Evolutionary conservation across 345 rosid genomes (phyloP), one percentile per base, ranked within the genome.

Genomic region (Rubroshorea leprosula): DNA sequence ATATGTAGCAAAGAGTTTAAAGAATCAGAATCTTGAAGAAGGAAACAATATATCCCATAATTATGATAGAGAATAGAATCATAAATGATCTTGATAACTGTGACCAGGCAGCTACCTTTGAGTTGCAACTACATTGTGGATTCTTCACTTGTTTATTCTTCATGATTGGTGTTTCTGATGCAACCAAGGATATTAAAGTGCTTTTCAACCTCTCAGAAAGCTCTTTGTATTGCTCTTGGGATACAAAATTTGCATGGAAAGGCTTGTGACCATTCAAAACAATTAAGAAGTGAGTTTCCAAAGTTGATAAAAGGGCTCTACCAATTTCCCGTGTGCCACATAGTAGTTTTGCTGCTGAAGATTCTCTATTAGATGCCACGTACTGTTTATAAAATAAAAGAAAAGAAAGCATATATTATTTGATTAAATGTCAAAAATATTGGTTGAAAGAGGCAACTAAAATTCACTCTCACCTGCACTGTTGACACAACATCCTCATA

Each of bases 21-120:
- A 72, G 56, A 24, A 66, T 66, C 65, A 73, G 66, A 57, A 54
- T 61, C 63, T 65, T 72, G 55, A 60, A 47, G 61, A n/a, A 56
- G 55, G 75, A 62, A 65, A 63, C 62, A 61, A 72, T 63, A 72
- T 59, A 80, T 60, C 92, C 89, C 50, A 77, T 55, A 53, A 82
- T 58, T 62, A 82, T 64, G 64, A 74, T 2, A 8, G 49, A 74
- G 59, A 83, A 51, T 8, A 81, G 23, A 63, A 80, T 23, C 52
- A 87, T 49, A 27, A 84, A 18, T 44, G 70, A 76, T 76, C 79
- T 72, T 60, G 82, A 73, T 31, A 69, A 65, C 69, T 25, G 76
- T 81, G 85, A 58, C 80, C 72, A 77, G 74, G 78, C 76, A 73
- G 80, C 91, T 89, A 93, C 99, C 99, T 89, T 72, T 69, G 65